phyloP scores from a whole-genome alignment of 352 stramenopile species.

The Globisporangium megalacanthum region DNA sequence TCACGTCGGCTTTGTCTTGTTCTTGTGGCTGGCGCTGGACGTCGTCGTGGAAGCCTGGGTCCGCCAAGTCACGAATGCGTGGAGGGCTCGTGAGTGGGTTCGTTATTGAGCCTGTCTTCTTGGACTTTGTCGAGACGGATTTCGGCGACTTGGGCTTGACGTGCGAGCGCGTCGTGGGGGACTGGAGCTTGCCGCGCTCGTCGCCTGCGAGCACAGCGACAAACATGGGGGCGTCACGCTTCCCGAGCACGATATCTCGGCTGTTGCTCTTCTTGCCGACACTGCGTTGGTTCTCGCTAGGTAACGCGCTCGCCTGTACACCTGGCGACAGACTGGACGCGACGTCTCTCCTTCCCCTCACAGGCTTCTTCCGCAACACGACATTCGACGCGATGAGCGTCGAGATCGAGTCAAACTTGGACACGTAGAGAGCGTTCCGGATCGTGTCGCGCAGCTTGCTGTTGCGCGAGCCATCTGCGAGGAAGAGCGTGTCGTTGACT shows the following conservation, averaged over 20 bases:
- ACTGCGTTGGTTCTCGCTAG: neutral
- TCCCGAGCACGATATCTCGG: slow-evolving; percentile 61
- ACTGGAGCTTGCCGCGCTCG: slow-evolving; percentile 8
- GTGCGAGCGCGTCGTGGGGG: neutral
- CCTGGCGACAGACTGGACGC: slow-evolving; percentile 3
- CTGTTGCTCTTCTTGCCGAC: slow-evolving; percentile 15
- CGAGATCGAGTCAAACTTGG: slow-evolving; percentile 89
- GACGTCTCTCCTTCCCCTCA: slow-evolving; percentile 6
- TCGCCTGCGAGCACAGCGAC: slow-evolving; percentile 43
- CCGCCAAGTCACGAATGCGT: slow-evolving; percentile 68
- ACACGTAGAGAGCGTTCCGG: slow-evolving; percentile 66
- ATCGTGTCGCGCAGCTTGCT: slow-evolving; percentile 84
- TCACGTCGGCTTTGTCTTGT: neutral
- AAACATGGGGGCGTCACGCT: slow-evolving; percentile 51
- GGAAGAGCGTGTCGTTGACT: slow-evolving; percentile 75
- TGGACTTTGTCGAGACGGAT: slow-evolving; percentile 15
- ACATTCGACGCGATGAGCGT: slow-evolving; percentile 80
- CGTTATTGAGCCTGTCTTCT: slow-evolving; percentile 5
- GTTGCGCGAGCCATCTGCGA: slow-evolving; percentile 83
- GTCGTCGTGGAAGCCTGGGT: slow-evolving; percentile 64
- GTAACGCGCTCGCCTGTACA: neutral
- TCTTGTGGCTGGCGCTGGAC: neutral
- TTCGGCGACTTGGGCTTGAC: slow-evolving; percentile 4
- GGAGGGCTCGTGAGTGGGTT: slow-evolving; percentile 17
- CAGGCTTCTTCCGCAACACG: slow-evolving; percentile 46